Base-by-base conservation (phyloP, 371 early-diverging fungal species). In the Lichtheimia ramosa region DNA sequence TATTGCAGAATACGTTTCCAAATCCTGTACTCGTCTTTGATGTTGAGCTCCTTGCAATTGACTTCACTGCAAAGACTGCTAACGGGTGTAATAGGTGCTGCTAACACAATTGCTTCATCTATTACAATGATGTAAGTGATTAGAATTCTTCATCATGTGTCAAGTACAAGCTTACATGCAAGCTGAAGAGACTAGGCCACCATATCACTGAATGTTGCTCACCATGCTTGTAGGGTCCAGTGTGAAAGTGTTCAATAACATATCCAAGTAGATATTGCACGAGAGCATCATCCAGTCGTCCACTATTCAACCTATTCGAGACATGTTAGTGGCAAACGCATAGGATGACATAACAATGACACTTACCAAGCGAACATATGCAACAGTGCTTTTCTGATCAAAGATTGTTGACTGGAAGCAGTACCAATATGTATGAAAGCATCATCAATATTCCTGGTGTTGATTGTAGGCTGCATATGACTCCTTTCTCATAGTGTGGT, bases 11-110 rank as follows among this genome's bases (percentile, higher is more conserved):
- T 74, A 2, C 74, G 71, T 51, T 72, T 73, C 93, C 93, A 93
- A 18, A 74, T 78, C 20, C 83, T 75, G 62, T 90, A 93, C 64
- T 93, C 92, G 41, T 89, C 89, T 63, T 91, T 92, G 69, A 91
- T 89, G 52, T 90, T 90, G 51, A 92, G 72, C 42, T 85, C 84
- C 39, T 78, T 74, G 24, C 68, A 65, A 24, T 90, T 73, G 0
- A 75, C 73, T 5, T 80, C 70, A 51, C 76, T 87, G 66, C 89
- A 88, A 68, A 93, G 92, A 0, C 71, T 64, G 7, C 74, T 69
- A 43, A 76, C 65, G 1, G 85, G 80, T 18, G 84, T 71, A n/a
- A 76, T 69, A 5, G 72, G 46, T 4, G 21, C 40, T 8, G 23
- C 24, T 8, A 53, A 57, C n/a, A 56, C 20, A 14, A 61, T 74